A percentile compares a stretch with the other conserved stretches of the same genome.
Evolutionary conservation across 306 rosid species (phyloP).

Genomic region (Pachyrhizus erosus): DNA sequence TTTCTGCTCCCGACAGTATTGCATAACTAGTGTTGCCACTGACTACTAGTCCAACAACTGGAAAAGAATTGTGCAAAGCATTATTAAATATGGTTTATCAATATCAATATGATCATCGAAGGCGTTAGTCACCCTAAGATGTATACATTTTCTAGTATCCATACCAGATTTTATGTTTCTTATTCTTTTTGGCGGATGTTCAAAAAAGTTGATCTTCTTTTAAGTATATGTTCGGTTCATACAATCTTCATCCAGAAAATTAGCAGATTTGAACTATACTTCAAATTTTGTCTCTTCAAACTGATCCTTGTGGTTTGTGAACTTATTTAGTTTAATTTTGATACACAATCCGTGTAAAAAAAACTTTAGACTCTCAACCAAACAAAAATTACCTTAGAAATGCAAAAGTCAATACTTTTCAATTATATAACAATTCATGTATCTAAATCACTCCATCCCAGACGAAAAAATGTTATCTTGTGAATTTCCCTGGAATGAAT

Average conservation of each 20-base stretch:
- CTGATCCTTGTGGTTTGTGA: neutral
- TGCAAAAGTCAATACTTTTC: too few species aligned
- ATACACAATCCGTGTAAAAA: too few species aligned
- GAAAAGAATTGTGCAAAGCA: constrained; percentile 18
- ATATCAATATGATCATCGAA: neutral
- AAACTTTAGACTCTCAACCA: neutral
- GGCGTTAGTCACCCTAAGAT: neutral
- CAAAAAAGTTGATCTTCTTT: neutral
- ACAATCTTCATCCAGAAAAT: neutral
- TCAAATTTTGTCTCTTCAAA: neutral
- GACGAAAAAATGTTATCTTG: neutral
- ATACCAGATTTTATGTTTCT: neutral
- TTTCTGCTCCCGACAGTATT: constrained; percentile 37
- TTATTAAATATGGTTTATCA: neutral
- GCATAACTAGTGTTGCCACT: constrained; percentile 47
- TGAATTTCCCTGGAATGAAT: neutral
- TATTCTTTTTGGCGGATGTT: neutral
- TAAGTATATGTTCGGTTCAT: neutral
- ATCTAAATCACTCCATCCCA: neutral
- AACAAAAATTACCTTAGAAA: neutral
- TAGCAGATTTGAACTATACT: neutral
- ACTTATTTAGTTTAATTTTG: neutral
- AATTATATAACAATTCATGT: neutral
- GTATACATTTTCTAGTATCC: constrained; percentile 4
- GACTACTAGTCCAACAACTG: constrained; percentile 54